Percentiles rank a stretch among this genome's conserved stretches.
Conservation (phyloP, 176 grass and related monocot genomes). For the Eleusine coracana region DNA sequence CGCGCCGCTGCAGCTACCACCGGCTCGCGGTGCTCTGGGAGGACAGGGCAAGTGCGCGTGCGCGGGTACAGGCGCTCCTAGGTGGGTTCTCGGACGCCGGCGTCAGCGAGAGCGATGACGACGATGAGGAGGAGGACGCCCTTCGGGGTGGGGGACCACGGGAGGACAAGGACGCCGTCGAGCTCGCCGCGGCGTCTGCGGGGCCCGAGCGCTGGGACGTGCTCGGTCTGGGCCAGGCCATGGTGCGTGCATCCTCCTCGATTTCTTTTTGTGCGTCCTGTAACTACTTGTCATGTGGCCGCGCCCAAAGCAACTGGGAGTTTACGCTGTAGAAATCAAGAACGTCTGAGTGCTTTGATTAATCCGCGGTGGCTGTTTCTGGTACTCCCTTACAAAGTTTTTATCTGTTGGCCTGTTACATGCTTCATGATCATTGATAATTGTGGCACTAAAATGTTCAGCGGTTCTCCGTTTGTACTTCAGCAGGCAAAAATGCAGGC, state of each 20-base stretch:
- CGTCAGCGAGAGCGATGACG: constrained; percentile 53
- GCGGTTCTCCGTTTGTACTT: not conserved
- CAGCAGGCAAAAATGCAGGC: not conserved
- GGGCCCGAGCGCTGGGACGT: constrained; percentile 82
- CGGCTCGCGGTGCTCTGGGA: constrained; percentile 17
- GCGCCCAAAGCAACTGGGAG: not conserved
- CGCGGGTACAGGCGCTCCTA: constrained; percentile 1
- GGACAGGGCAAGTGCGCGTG: not conserved
- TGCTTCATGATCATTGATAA: too few relatives aligned
- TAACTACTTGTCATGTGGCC: not conserved
- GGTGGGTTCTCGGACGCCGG: constrained; percentile 42
- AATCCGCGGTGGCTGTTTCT: not conserved
- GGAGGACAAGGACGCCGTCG: constrained; percentile 43
- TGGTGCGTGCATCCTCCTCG: constrained; percentile 54
- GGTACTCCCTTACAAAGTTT: too few relatives aligned
- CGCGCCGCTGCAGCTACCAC: constrained; percentile 7
- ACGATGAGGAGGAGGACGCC: constrained; percentile 41
- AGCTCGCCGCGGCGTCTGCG: constrained; percentile 27
- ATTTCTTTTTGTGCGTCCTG: not conserved
- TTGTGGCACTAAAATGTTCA: too few relatives aligned
- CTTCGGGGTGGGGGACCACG: not conserved
- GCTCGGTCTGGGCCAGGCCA: constrained; percentile 89
- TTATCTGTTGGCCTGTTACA: too few relatives aligned
- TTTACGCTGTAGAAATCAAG: not conserved
- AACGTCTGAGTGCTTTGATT: not conserved